Evolutionary conservation across 2,329 filamentous ascomycete species (phyloP), one percentile per base, ranked within the genome.

Genomic region (Venturia aucupariae): DNA sequence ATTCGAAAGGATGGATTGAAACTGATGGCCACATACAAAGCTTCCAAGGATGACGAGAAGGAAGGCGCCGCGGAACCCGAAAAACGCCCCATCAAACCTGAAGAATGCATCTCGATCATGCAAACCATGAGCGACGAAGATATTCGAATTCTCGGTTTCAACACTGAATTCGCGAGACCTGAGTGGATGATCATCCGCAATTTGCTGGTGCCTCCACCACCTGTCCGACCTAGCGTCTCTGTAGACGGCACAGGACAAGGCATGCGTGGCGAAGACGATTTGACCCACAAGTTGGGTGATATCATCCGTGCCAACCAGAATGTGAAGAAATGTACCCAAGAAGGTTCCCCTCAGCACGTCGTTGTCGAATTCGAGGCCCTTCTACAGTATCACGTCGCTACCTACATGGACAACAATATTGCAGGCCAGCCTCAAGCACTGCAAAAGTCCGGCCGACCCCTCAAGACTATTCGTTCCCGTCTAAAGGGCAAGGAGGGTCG

Each of bases 391-490:
- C 95, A 99, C 72, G 92, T 99, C 66, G 95, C 95, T 54, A 99
- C 95, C 0, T 96, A 97, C 78, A 99, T 99, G 95, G 94, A 99
- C 77, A 99, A 99, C 72, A 93, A 99, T 75, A 97, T 97, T 77
- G 94, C 95, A 68, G 92, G 93, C 61, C 88, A 95, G 70, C 94
- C 94, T 2, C 92, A 94, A 70, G 93, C 94, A 2, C 82, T 97
- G 72, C 95, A 99, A 73, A 99, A 99, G 81, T 96, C 92, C 65
- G 95, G 95, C 60, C 87, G 95, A 72, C 92, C 95, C 0, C 89
- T 99, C 69, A 99, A 99, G 80, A 92, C 94, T 19, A 96, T 99
- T 69, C 90, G 95, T 71, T 92, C 92, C 67, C 92, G 94, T 78
- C 83, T 99, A 75, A 99, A 99, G 86, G 95, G 95, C 68, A 99